These are phyloP conservation scores for Penicillium sp. DNA, from an alignment of 2,329 filamentous ascomycete genomes.

Conservation along the genomic window DNA sequence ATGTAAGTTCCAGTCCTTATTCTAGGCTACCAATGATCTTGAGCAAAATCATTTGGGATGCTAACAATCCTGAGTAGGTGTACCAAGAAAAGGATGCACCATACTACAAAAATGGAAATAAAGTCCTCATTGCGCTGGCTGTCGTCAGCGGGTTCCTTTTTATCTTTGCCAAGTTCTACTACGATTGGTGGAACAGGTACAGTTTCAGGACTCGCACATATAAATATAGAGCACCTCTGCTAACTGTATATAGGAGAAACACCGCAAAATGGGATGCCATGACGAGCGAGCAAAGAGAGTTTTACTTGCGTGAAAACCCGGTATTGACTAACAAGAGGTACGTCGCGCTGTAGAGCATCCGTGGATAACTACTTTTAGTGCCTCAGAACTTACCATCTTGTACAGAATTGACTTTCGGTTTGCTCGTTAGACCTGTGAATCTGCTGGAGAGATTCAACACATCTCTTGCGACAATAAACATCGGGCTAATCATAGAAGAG, in stretches of 20 bases:
- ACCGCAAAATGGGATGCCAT: constrained; percentile 34
- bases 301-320: constrained; percentile 26
- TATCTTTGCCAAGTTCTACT: not conserved
- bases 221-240: not conserved
- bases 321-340: constrained; percentile 27
- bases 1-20: not conserved
- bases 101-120: not conserved
- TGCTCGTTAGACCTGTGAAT: constrained; percentile 8
- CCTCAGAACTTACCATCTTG: not conserved
- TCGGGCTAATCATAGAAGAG: not conserved
- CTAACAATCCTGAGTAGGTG: not conserved
- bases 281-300: constrained; percentile 23
- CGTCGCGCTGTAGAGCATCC: not conserved
- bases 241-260: constrained; percentile 42
- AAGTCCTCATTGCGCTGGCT: not conserved
- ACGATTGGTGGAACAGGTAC: not conserved
- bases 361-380: not conserved
- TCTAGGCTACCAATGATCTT: not conserved
- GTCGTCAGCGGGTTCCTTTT: not conserved
- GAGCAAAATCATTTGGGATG: not conserved
- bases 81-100: constrained; percentile 1
- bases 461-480: not conserved
- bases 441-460: not conserved
- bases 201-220: no score
- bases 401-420: constrained; percentile 30